These are phyloP conservation scores for Alternaria sp. DNA, from an alignment of 2,329 filamentous ascomycete species.

Conservation along the genomic window DNA sequence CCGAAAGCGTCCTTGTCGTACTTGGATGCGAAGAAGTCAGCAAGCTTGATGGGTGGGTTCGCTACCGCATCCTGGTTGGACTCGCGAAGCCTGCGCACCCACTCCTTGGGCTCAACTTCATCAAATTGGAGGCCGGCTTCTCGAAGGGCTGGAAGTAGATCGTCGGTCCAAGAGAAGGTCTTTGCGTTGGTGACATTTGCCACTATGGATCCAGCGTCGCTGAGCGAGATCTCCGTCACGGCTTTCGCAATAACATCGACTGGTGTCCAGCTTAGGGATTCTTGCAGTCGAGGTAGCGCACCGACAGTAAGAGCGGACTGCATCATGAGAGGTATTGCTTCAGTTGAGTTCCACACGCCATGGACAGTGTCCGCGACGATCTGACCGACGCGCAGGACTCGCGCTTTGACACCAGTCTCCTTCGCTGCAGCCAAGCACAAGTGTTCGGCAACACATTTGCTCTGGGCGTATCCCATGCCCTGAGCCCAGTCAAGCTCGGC, in stretches of 20 bases:
- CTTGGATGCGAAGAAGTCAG: conserved; percentile 62
- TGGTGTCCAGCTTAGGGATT: conserved; percentile 43
- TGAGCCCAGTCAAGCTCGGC: conserved; percentile 52
- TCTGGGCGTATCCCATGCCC: conserved; percentile 60
- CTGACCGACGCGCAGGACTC: conserved; percentile 50
- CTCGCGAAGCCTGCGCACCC: conserved; percentile 44
- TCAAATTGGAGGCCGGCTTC: conserved; percentile 48
- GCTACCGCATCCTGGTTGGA: conserved; percentile 56
- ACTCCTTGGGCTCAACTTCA: conserved; percentile 31
- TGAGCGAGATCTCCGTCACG: conserved; percentile 30
- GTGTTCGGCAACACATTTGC: conserved; percentile 58
- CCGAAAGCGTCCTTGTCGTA: conserved; percentile 50
- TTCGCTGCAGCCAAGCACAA: conserved; percentile 36
- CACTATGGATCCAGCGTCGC: conserved; percentile 42
- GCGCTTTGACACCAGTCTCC: conserved; percentile 25
- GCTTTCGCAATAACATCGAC: conserved; percentile 37
- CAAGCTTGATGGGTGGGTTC: conserved; percentile 61
- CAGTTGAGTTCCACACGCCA: conserved; percentile 59
- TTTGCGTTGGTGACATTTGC: conserved; percentile 62
- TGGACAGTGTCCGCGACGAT: conserved; percentile 56
- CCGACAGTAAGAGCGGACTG: conserved; percentile 55
- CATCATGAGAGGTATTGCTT: conserved; percentile 60
- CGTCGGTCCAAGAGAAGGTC: conserved; percentile 59
- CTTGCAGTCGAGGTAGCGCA: conserved; percentile 55
- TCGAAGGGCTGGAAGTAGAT: conserved; percentile 60